A percentile compares a stretch with the other conserved stretches of the same genome.
Conservation (phyloP, 805 yeast genomes). For the Scheffersomyces spartinae region DNA sequence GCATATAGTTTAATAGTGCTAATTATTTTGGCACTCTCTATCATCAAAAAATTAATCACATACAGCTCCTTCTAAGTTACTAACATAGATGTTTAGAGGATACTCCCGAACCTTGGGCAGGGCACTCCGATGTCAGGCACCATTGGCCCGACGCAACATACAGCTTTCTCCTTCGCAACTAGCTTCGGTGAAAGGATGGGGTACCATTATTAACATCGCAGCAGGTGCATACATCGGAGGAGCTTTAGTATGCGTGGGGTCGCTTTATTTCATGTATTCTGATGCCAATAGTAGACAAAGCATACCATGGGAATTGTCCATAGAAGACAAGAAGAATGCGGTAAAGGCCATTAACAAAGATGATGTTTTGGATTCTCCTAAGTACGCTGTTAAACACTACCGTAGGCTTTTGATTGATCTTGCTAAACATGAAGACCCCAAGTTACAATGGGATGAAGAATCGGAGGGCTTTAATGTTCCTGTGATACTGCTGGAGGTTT, state of each 20-base stretch:
- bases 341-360: conserved; percentile 34
- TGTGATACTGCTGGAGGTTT: conserved; percentile 16
- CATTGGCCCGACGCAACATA: conserved; percentile 3
- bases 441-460: conserved; percentile 12
- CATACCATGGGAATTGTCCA: conserved; percentile 27
- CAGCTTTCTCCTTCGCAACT: conserved; percentile 10
- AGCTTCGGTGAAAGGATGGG: conserved; percentile 14
- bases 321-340: conserved; percentile 20
- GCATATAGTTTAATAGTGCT: neutral
- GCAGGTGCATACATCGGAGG: conserved; percentile 35
- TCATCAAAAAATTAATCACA: neutral
- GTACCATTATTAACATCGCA: conserved; percentile 21
- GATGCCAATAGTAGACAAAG: conserved; percentile 29
- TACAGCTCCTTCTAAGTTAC: neutral
- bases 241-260: conserved; percentile 24
- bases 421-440: conserved; percentile 15
- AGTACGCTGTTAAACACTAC: conserved; percentile 32
- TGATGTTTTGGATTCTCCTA: conserved; percentile 29
- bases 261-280: conserved; percentile 24
- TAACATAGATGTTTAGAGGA: neutral
- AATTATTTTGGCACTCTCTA: neutral
- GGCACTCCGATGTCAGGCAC: neutral
- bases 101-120: neutral
- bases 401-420: conserved; percentile 23
- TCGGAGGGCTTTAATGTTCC: conserved; percentile 21